Conservation (phyloP, 345 rosid genomes). For the Euphorbia peplus region DNA sequence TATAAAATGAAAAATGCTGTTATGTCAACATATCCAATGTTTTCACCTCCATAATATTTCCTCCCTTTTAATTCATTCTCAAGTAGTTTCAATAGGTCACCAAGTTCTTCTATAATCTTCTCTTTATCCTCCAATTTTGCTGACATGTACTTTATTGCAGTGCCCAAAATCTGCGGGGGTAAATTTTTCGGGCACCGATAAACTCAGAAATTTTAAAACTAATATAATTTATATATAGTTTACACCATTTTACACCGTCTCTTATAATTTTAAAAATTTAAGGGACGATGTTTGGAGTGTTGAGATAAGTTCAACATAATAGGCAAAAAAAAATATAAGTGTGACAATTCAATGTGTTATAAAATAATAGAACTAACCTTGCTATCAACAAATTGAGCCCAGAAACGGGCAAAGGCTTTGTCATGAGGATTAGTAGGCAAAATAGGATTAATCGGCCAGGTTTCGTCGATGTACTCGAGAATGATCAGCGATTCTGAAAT, state of each 20-base stretch:
- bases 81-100: background rate
- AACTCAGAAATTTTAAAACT: too few relatives aligned
- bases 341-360: too few relatives aligned
- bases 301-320: too few relatives aligned
- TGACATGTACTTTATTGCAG: background rate
- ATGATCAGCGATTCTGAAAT: slow-evolving; percentile 4
- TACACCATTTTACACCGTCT: too few relatives aligned
- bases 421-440: background rate
- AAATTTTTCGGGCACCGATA: too few relatives aligned
- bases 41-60: background rate
- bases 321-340: too few relatives aligned
- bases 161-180: background rate
- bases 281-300: too few relatives aligned
- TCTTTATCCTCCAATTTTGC: background rate
- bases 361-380: too few relatives aligned
- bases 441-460: background rate
- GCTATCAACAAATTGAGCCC: slow-evolving; percentile 4
- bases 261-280: too few relatives aligned
- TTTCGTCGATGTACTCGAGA: slow-evolving; percentile 9
- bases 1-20: background rate
- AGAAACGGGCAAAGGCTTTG: slow-evolving; percentile 10
- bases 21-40: background rate
- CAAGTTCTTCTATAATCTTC: background rate
- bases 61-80: slow-evolving; percentile 5
- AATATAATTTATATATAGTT: too few relatives aligned